Evolutionary conservation across 192 early-diverging fungal species (phyloP), one percentile per base, ranked within the genome.

Genomic region (Pilaira anomala): DNA sequence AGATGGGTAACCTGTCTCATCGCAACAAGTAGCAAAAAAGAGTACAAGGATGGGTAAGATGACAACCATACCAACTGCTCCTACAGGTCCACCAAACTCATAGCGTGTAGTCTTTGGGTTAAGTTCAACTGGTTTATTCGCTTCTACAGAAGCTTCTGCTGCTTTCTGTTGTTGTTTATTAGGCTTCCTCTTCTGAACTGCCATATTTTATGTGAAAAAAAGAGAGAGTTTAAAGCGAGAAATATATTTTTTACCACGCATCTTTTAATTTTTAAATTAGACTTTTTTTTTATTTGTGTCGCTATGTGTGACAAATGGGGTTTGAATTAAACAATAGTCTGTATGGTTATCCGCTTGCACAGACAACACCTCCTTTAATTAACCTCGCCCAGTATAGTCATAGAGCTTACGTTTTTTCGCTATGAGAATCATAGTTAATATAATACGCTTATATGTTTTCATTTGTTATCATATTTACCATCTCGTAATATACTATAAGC

Each of bases 11-110:
- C 83, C 80, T 13, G 75, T 69, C n/a, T 72, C 56, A 28, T 80
- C 68, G 55, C 72, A 67, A 46, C 69, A 75, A 61, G 68, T 54
- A 66, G 75, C 70, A 67, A 65, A 82, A 71, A 33, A 74, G 56
- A 75, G 60, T 9, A 77, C 66, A 11, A 71, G 62, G 46, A 66
- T 22, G 14, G 81, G 79, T 24, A 80, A 66, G 6, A 63, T 64
- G 14, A 70, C 48, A 41, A 86, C 71, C 69, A 89, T 83, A 11
- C 73, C 74, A 14, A 80, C 55, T 0, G 88, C 74, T 30, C 86
- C 86, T 11, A 81, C 72, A 0, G 82, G 82, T 9, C 87, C 88
- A 12, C 90, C 72, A 65, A 97, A 95, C 71, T 94, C 94, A 72
- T 86, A 93, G 55, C 83, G 76, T 12, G 78, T 79, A 21, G 91